Percentiles rank a stretch among this genome's conserved stretches.
Evolutionary conservation across 2,329 filamentous ascomycete genomes (phyloP).

Genomic region (Pyrenophora tritici-repentis): DNA sequence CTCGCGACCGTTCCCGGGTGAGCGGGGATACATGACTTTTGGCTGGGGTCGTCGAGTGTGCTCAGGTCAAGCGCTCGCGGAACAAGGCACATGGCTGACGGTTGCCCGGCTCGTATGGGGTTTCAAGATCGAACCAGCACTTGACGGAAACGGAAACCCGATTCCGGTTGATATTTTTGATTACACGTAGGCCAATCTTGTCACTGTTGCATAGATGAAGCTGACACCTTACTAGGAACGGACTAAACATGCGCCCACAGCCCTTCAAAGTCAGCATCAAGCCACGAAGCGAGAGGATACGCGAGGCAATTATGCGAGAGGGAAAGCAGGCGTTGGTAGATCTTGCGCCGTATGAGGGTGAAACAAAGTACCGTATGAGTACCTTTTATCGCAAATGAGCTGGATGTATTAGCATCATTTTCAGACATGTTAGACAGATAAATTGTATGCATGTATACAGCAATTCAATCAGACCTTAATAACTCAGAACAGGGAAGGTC

Average conservation of each 20-base stretch:
- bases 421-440: too few relatives aligned
- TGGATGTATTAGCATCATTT: too few relatives aligned
- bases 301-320: constrained; percentile 58
- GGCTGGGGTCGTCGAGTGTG: constrained; percentile 63
- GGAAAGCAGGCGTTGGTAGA: constrained; percentile 58
- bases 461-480: too few relatives aligned
- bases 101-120: constrained; percentile 63
- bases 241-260: constrained; percentile 63
- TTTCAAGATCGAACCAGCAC: constrained; percentile 56
- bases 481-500: too few relatives aligned
- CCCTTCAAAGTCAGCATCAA: constrained; percentile 61
- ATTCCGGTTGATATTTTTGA: constrained; percentile 62
- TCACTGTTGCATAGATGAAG: background rate
- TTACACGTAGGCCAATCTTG: constrained; percentile 52
- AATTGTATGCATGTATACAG: too few relatives aligned
- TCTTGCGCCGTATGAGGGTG: constrained; percentile 59
- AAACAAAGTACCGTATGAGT: constrained; percentile 62
- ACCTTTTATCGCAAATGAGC: constrained; percentile 31
- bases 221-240: constrained; percentile 51
- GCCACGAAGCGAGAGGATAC: constrained; percentile 56
- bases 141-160: constrained; percentile 51
- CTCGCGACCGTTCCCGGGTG: constrained; percentile 40
- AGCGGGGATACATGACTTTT: constrained; percentile 61
- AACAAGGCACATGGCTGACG: constrained; percentile 65
- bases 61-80: constrained; percentile 63